phyloP scores from a whole-genome alignment of 2,329 filamentous ascomycete genomes.

The Purpureocillium lavendulum region DNA sequence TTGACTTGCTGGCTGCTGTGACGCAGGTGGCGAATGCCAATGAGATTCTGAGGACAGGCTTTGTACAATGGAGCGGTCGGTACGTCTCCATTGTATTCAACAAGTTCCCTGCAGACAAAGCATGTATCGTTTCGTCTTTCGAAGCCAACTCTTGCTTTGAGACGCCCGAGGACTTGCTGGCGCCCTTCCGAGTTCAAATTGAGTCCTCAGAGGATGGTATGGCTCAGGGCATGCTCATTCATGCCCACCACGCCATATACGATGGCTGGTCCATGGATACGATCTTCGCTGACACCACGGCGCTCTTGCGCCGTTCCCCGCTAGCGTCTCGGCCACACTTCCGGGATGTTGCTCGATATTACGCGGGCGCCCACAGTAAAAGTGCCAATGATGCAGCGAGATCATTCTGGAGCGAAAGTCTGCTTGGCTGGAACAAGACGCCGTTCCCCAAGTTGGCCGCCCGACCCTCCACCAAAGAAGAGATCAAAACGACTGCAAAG shows the following conservation, averaged over 20 bases:
- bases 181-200: conserved; percentile 57
- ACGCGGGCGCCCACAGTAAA: conserved; percentile 19
- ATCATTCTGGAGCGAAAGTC: conserved; percentile 62
- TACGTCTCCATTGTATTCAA: conserved; percentile 51
- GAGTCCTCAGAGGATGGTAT: conserved; percentile 7
- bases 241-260: conserved; percentile 77
- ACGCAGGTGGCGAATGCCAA: conserved; percentile 43
- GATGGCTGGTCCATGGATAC: conserved; percentile 91
- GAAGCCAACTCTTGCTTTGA: conserved; percentile 28
- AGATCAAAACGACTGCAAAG: conserved; percentile 8
- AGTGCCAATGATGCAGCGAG: conserved; percentile 31
- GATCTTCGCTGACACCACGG: conserved; percentile 57
- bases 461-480: conserved; percentile 13
- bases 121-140: conserved; percentile 30
- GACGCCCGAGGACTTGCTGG: conserved; percentile 33
- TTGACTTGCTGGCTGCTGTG: conserved; percentile 41
- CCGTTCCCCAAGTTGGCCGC: conserved; percentile 43
- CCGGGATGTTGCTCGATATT: conserved; percentile 44
- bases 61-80: conserved; percentile 40
- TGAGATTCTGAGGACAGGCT: conserved; percentile 66
- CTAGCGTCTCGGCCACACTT: conserved; percentile 47
- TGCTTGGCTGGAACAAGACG: conserved; percentile 47
- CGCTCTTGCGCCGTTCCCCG: conserved; percentile 27
- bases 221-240: conserved; percentile 31
- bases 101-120: conserved; percentile 29